These are phyloP conservation scores for Moesziomyces aphidis DNA, from an alignment of 1,284 basidiomycete genomes.

Conservation along the genomic window DNA sequence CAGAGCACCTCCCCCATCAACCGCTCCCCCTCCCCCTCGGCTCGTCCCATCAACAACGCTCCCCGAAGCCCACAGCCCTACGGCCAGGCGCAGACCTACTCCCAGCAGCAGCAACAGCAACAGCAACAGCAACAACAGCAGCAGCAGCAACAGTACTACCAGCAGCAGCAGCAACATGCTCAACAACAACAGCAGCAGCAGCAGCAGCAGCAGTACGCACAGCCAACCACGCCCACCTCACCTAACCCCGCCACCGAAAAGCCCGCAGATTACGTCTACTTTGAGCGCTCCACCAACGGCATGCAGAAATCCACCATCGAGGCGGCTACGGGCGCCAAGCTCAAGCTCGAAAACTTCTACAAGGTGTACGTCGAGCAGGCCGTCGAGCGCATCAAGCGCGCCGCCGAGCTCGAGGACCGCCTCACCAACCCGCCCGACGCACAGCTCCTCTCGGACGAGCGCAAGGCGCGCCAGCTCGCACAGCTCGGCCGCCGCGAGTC, in stretches of 20 bases:
- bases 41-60: constrained; percentile 32
- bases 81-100: constrained; percentile 39
- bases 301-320: constrained; percentile 91
- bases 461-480: constrained; percentile 89
- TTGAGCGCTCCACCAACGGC: constrained; percentile 84
- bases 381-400: constrained; percentile 87
- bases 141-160: constrained; percentile 12
- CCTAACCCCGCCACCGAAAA: constrained; percentile 65
- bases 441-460: constrained; percentile 74
- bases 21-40: constrained; percentile 45
- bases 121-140: constrained; percentile 34
- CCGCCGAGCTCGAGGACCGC: constrained; percentile 91
- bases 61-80: constrained; percentile 36
- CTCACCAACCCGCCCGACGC: constrained; percentile 70
- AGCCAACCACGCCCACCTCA: constrained; percentile 31
- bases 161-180: constrained; percentile 31
- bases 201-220: constrained; percentile 25
- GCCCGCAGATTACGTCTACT: constrained; percentile 87
- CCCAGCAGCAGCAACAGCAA: constrained; percentile 28
- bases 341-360: constrained; percentile 97
- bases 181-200: constrained; percentile 32
- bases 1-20: constrained; percentile 25
- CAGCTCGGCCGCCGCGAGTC: constrained; percentile 88
- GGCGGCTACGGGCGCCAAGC: constrained; percentile 92
- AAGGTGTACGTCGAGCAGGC: constrained; percentile 93